These are phyloP conservation scores for Penicillium chermesinum DNA, from an alignment of 495 filamentous ascomycete species.

Conservation along the genomic window DNA sequence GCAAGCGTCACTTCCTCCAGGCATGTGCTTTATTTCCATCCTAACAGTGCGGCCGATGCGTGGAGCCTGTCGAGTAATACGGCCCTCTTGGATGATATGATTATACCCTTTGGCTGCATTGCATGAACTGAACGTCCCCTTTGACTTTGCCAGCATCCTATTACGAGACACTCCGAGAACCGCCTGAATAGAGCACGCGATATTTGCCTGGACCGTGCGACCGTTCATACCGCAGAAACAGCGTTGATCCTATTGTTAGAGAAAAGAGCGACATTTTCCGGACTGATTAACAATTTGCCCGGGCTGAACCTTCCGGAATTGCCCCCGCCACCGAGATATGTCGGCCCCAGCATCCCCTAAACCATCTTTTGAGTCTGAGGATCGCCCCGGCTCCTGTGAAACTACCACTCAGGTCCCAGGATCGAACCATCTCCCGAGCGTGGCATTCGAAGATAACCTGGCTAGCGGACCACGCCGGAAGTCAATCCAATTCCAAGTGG, in stretches of 20 bases:
- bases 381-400: slow-evolving; percentile 39
- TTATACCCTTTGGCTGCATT: too few species aligned
- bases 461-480: slow-evolving; percentile 25
- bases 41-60: neutral
- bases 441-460: slow-evolving; percentile 19
- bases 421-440: slow-evolving; percentile 16
- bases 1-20: slow-evolving; percentile 20
- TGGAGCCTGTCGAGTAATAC: neutral
- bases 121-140: too few species aligned
- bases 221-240: neutral
- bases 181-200: neutral
- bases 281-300: slow-evolving; percentile 1
- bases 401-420: slow-evolving; percentile 11
- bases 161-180: neutral
- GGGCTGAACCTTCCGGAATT: neutral
- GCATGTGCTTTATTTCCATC: slow-evolving; percentile 3
- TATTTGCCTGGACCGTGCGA: neutral
- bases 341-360: slow-evolving; percentile 28
- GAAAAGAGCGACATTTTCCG: neutral
- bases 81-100: too few species aligned
- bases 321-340: slow-evolving; percentile 12
- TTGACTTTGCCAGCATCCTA: neutral
- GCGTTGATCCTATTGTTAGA: too few species aligned
- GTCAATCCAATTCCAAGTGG: slow-evolving; percentile 43
- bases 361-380: slow-evolving; percentile 49